These are phyloP conservation scores for Papiliotrema nemorosa DNA, from an alignment of 1,284 basidiomycete species.

Conservation along the genomic window DNA sequence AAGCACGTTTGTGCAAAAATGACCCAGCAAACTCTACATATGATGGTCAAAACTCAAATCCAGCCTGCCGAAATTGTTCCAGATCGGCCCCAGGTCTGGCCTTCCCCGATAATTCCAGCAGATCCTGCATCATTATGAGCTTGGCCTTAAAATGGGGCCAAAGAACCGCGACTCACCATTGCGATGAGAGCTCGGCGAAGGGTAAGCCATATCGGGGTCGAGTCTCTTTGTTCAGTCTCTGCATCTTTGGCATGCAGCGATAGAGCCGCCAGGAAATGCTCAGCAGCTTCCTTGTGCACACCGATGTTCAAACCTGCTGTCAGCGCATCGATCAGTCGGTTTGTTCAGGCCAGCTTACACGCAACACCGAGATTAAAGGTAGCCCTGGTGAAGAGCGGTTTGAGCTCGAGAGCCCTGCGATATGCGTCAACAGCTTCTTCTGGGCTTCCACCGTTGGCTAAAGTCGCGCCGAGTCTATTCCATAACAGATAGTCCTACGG, in stretches of 20 bases:
- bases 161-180: constrained; percentile 59
- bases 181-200: constrained; percentile 74
- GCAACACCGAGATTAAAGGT: constrained; percentile 98
- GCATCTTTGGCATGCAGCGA: constrained; percentile 61
- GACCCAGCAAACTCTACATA: too few relatives aligned
- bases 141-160: too few relatives aligned
- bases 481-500: constrained; percentile 85
- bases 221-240: constrained; percentile 23
- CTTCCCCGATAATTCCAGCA: constrained; percentile 55
- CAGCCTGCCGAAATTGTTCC: constrained; percentile 67
- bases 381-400: constrained; percentile 94
- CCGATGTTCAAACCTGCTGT: constrained; percentile 83
- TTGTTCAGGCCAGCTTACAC: too few relatives aligned
- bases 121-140: constrained; percentile 41
- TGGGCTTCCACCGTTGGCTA: constrained; percentile 91
- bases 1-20: too few relatives aligned
- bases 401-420: constrained; percentile 82
- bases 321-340: too few relatives aligned
- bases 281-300: constrained; percentile 90
- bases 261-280: constrained; percentile 88
- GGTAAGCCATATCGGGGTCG: constrained; percentile 85
- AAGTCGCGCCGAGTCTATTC: constrained; percentile 92
- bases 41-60: constrained; percentile 66
- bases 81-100: constrained; percentile 57
- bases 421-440: constrained; percentile 96